Evolutionary conservation across 116 monocot genomes (phyloP).

Genomic region (Dioscorea cayenensis): DNA sequence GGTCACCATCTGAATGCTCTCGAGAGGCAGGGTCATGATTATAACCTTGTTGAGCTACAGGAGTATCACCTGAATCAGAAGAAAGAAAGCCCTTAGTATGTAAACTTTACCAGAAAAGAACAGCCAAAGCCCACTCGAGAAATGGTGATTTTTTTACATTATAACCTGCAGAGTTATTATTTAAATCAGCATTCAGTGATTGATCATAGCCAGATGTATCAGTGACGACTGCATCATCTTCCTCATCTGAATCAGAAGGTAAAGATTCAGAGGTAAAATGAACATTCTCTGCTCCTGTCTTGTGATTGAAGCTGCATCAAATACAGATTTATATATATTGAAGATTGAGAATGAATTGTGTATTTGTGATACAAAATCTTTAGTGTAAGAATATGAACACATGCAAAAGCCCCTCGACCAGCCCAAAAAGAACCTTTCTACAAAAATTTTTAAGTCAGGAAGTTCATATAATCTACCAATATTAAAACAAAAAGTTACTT

Average conservation of each 20-base stretch:
- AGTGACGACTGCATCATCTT: constrained; percentile 17
- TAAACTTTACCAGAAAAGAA: background rate
- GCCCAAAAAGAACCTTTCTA: background rate
- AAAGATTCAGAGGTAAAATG: constrained; percentile 65
- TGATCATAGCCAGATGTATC: constrained; percentile 41
- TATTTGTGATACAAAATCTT: no score
- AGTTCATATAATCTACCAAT: background rate
- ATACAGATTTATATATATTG: background rate
- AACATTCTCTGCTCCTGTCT: constrained; percentile 85
- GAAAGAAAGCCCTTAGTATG: background rate
- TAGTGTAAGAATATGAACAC: no score
- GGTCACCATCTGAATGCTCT: constrained; percentile 29
- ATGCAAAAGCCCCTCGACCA: no score
- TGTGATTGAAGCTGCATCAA: constrained; percentile 86
- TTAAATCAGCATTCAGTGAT: constrained; percentile 23
- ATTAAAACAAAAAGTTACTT: background rate
- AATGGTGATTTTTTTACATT: background rate
- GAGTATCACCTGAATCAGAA: constrained; percentile 31
- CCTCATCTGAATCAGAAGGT: constrained; percentile 51
- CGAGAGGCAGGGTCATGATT: background rate
- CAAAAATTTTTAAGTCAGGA: background rate
- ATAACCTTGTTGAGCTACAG: background rate
- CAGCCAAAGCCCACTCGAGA: background rate
- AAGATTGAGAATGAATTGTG: no score
- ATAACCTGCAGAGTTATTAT: constrained; percentile 43